Percentiles rank a stretch among this genome's conserved stretches.
These are phyloP conservation scores for Lactarius sanguifluus DNA, from an alignment of 768 basidiomycete genomes.

Conservation along the genomic window DNA sequence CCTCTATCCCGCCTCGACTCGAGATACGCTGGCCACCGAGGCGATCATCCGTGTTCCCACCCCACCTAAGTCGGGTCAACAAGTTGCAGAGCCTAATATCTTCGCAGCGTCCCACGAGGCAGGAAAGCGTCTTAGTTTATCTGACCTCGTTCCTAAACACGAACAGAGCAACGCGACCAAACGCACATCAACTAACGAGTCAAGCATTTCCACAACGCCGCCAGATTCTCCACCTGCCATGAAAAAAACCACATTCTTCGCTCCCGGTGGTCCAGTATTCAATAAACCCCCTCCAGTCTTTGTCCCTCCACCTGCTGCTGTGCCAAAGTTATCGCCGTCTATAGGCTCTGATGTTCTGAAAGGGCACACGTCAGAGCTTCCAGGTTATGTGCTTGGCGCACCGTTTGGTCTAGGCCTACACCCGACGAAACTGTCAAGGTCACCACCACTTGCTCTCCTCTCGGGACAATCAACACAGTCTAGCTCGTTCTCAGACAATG, in stretches of 20 bases:
- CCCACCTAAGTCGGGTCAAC: constrained; percentile 4
- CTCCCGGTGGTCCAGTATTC: constrained; percentile 53
- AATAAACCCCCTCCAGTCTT: constrained; percentile 50
- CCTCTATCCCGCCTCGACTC: constrained; percentile 12
- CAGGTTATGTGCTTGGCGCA: constrained; percentile 43
- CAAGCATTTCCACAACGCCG: constrained; percentile 28
- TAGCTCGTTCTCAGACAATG: constrained; percentile 48
- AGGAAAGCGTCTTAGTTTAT: constrained; percentile 52
- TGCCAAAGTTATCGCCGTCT: constrained; percentile 24
- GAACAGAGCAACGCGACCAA: constrained; percentile 40
- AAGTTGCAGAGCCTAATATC: not conserved
- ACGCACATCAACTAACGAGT: constrained; percentile 7
- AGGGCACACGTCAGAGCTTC: constrained; percentile 39
- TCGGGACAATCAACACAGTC: constrained; percentile 57
- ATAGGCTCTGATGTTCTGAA: constrained; percentile 31
- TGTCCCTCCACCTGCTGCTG: constrained; percentile 46
- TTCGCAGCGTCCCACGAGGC: constrained; percentile 23
- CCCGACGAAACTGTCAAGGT: constrained; percentile 24
- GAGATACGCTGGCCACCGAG: not conserved
- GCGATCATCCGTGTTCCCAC: not conserved
- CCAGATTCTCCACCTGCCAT: constrained; percentile 29
- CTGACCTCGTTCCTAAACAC: constrained; percentile 51
- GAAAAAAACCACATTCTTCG: constrained; percentile 32
- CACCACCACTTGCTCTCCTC: constrained; percentile 34
- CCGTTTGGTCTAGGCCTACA: constrained; percentile 48